These are phyloP conservation scores for Pestalotiopsis sp. DNA, from an alignment of 2,329 filamentous ascomycete genomes.

Conservation along the genomic window DNA sequence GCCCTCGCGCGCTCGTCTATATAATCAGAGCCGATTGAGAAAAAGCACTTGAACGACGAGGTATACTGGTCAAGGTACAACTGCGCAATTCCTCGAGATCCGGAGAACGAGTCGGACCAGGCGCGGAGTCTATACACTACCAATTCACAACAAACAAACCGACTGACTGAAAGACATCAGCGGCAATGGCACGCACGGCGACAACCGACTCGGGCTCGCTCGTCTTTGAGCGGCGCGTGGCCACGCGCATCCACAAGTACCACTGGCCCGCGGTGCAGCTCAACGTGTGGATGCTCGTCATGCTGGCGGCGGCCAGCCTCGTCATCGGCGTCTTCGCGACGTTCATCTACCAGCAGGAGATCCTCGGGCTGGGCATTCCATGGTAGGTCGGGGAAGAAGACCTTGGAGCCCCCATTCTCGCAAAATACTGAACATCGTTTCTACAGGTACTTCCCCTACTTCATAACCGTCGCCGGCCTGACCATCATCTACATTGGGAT, in stretches of 20 bases:
- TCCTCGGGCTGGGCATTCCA: slow-evolving; percentile 56
- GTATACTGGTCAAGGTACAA: neutral
- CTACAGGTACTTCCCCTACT: slow-evolving; percentile 69
- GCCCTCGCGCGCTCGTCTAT: neutral
- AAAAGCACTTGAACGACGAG: neutral
- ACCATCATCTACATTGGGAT: slow-evolving; percentile 68
- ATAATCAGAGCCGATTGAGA: neutral
- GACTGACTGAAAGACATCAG: neutral
- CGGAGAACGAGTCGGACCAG: neutral
- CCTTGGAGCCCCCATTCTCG: neutral
- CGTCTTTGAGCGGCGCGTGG: slow-evolving; percentile 45
- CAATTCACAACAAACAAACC: neutral
- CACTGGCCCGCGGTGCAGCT: slow-evolving; percentile 71
- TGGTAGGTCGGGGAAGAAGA: slow-evolving; percentile 49
- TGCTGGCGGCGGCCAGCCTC: slow-evolving; percentile 60
- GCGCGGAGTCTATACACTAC: neutral
- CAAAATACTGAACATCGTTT: neutral
- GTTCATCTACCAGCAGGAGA: slow-evolving; percentile 62
- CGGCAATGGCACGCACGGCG: slow-evolving; percentile 39
- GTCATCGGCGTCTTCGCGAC: slow-evolving; percentile 64
- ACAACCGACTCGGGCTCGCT: slow-evolving; percentile 42
- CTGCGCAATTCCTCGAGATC: neutral
- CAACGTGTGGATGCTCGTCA: slow-evolving; percentile 69
- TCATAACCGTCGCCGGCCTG: slow-evolving; percentile 60
- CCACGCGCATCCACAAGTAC: slow-evolving; percentile 57